Evolutionary conservation across 208 protist species (phyloP).

Genomic region (Wallacemonas rigidus): DNA sequence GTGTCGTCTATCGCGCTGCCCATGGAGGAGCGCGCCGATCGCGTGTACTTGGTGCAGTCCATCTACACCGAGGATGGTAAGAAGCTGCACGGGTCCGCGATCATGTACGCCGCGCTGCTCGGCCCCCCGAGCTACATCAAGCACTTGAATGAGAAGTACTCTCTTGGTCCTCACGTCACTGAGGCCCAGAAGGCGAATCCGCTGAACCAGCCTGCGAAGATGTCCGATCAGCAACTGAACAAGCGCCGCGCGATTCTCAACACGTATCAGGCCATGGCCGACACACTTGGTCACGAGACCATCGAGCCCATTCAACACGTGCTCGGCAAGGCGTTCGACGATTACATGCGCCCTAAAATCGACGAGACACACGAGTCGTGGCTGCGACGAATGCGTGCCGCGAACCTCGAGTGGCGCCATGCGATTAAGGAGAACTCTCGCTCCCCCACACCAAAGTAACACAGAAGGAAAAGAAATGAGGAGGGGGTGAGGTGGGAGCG

Average conservation of each 20-base stretch:
- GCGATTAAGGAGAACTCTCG: not conserved
- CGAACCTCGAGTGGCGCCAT: conserved; percentile 3
- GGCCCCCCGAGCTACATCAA: conserved; percentile 12
- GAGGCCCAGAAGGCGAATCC: conserved; percentile 3
- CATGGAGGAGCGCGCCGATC: conserved; percentile 23
- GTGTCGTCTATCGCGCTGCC: conserved; percentile 25
- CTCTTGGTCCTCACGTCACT: conserved; percentile 2
- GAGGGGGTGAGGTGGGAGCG: too few relatives aligned
- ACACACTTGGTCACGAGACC: conserved; percentile 11
- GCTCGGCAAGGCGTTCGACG: conserved; percentile 7
- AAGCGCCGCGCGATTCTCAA: conserved; percentile 9
- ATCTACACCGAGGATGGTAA: conserved; percentile 37
- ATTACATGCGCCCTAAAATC: conserved; percentile 9
- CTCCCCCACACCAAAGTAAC: not conserved
- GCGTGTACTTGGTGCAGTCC: conserved; percentile 38
- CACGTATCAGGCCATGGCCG: conserved; percentile 14
- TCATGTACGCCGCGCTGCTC: conserved; percentile 21
- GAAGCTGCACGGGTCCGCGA: conserved; percentile 23
- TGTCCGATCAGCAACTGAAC: conserved; percentile 9
- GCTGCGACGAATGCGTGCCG: not conserved
- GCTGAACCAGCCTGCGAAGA: not conserved
- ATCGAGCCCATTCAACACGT: not conserved
- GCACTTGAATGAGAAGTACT: not conserved
- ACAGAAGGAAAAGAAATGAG: too few relatives aligned
- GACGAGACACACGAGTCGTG: conserved; percentile 6